A percentile compares a stretch with the other conserved stretches of the same genome.
Evolutionary conservation across 371 early-diverging fungal genomes (phyloP).

Genomic region (Apophysomyces ossiformis): DNA sequence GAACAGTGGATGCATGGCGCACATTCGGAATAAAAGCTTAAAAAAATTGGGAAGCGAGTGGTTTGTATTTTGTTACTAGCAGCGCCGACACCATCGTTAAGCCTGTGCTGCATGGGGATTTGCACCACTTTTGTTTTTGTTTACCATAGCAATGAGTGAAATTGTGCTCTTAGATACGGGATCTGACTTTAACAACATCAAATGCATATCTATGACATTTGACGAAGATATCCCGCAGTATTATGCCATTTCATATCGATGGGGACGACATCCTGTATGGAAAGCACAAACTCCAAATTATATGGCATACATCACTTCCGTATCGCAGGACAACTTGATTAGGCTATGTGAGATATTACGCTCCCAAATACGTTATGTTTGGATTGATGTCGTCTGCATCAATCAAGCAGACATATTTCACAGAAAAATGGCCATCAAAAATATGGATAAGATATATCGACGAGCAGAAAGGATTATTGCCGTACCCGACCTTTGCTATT

Average conservation of each 20-base stretch:
- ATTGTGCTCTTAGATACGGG: no score
- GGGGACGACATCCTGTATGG: neutral
- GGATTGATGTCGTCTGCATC: slow-evolving; percentile 1
- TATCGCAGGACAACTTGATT: neutral
- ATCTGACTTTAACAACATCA: no score
- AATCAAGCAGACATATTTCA: neutral
- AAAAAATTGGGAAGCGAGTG: no score
- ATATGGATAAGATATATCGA: neutral
- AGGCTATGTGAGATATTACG: neutral
- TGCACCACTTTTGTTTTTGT: no score
- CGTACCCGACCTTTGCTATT: slow-evolving; percentile 1
- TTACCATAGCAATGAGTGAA: no score
- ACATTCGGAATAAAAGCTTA: no score
- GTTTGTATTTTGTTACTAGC: no score
- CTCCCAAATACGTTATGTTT: neutral
- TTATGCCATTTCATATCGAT: slow-evolving; percentile 1
- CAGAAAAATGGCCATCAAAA: neutral
- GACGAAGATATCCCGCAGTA: neutral
- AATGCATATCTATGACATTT: no score
- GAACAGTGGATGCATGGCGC: no score
- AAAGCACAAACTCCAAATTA: neutral
- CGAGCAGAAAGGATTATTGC: neutral
- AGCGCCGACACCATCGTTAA: no score
- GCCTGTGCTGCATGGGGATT: no score
- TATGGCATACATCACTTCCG: neutral